Conservation (phyloP, 1,284 basidiomycete genomes). For the Acaromyces ingoldii region DNA sequence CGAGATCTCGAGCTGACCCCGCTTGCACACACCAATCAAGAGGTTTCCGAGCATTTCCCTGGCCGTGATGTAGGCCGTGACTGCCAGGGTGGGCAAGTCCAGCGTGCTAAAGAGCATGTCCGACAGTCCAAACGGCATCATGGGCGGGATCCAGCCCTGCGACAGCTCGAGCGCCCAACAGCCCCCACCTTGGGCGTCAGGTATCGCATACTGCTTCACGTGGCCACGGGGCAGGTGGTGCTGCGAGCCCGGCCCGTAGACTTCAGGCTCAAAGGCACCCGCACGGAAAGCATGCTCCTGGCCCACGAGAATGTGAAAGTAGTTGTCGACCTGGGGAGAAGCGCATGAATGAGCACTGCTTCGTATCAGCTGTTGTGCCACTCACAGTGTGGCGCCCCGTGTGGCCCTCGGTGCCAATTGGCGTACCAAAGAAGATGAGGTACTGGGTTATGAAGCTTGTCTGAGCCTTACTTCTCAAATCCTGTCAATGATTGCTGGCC, state of each 20-base stretch:
- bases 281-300: slow-evolving; percentile 86
- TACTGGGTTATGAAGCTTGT: slow-evolving; percentile 49
- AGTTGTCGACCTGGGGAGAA: slow-evolving; percentile 72
- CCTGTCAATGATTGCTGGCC: too few species aligned
- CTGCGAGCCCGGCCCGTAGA: slow-evolving; percentile 75
- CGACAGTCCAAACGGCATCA: slow-evolving; percentile 79
- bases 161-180: slow-evolving; percentile 95
- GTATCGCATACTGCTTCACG: slow-evolving; percentile 96
- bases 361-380: too few species aligned
- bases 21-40: slow-evolving; percentile 18
- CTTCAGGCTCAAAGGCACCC: slow-evolving; percentile 73
- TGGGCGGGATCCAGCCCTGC: slow-evolving; percentile 59
- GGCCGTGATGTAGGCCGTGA: slow-evolving; percentile 72
- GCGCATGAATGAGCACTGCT: too few species aligned
- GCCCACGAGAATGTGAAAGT: slow-evolving; percentile 89
- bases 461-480: too few species aligned
- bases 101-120: slow-evolving; percentile 83
- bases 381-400: slow-evolving; percentile 73
- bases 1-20: too few species aligned
- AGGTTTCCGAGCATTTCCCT: slow-evolving; percentile 48
- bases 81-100: slow-evolving; percentile 75
- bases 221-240: slow-evolving; percentile 76
- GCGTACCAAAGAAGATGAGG: slow-evolving; percentile 82
- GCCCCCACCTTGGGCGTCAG: slow-evolving; percentile 69
- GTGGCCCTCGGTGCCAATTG: slow-evolving; percentile 93